These are phyloP conservation scores for Neurospora sp. DNA, from an alignment of 495 filamentous ascomycete species.

Conservation along the genomic window DNA sequence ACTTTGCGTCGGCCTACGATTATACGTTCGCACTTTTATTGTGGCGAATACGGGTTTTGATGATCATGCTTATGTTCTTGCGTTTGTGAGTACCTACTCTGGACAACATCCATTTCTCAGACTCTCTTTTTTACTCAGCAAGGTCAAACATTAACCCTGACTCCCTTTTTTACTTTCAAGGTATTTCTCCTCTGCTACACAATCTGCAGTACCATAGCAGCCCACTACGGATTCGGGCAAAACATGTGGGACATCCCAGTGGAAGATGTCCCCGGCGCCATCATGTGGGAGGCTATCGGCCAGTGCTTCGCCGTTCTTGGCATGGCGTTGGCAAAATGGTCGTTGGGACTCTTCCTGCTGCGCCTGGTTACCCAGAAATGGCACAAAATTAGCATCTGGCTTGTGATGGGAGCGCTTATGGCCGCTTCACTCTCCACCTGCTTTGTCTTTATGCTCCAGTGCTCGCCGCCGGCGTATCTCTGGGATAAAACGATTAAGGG, in stretches of 20 bases:
- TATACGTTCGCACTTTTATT: not conserved
- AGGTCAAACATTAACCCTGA: not conserved
- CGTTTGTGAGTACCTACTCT: not conserved
- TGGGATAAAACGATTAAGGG: constrained; percentile 17
- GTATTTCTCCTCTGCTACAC: constrained; percentile 7
- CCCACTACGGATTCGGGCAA: constrained; percentile 25
- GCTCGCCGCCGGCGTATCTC: constrained; percentile 25
- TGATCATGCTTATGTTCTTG: not conserved
- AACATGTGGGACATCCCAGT: constrained; percentile 10
- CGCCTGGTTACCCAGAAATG: constrained; percentile 25
- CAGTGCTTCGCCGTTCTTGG: constrained; percentile 31
- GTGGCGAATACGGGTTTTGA: not conserved
- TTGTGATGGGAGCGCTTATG: constrained; percentile 9
- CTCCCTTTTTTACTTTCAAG: not conserved
- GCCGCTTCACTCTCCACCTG: constrained; percentile 4
- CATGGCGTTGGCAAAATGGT: constrained; percentile 30
- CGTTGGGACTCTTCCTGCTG: constrained; percentile 31
- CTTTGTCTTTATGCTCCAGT: constrained; percentile 41
- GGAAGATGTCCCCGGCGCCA: constrained; percentile 19
- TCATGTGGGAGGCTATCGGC: constrained; percentile 29
- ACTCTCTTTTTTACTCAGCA: not conserved
- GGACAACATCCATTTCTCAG: not conserved
- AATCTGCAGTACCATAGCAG: constrained; percentile 2
- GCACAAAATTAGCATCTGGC: constrained; percentile 24
- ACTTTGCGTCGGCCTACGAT: not conserved